phyloP scores from a whole-genome alignment of 768 basidiomycete genomes.

The Termitomyces sp. region DNA sequence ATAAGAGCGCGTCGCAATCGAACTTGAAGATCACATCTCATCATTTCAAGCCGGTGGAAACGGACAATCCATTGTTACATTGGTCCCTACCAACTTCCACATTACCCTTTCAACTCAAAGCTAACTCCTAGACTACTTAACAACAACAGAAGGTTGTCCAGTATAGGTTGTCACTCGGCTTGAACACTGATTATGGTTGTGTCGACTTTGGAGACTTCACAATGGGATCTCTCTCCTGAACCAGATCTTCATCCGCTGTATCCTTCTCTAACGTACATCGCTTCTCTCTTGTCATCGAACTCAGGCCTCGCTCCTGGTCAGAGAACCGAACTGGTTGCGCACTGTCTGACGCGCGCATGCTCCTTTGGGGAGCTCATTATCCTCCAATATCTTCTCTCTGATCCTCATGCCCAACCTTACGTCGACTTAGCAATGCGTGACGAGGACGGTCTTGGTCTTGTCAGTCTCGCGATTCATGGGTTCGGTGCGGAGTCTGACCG shows the following conservation, averaged over 20 bases:
- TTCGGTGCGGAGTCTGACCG: conserved; percentile 80
- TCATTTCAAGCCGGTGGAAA: background rate
- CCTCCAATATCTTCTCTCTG: conserved; percentile 67
- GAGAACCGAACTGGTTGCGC: conserved; percentile 65
- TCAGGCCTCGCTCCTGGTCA: conserved; percentile 68
- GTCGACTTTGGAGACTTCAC: conserved; percentile 19
- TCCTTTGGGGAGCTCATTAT: conserved; percentile 73
- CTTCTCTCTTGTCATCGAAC: conserved; percentile 58
- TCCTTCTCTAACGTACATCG: conserved; percentile 61
- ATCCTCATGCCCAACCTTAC: conserved; percentile 60
- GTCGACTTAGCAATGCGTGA: conserved; percentile 71
- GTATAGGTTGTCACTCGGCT: background rate
- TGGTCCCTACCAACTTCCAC: background rate
- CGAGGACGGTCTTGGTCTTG: conserved; percentile 81
- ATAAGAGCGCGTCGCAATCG: background rate
- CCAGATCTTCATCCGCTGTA: conserved; percentile 80
- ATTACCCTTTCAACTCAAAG: background rate
- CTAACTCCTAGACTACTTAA: background rate
- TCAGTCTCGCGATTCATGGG: conserved; percentile 76
- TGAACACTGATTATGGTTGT: background rate
- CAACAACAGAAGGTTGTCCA: background rate
- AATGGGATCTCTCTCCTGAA: conserved; percentile 62
- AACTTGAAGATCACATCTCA: background rate
- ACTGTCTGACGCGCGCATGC: conserved; percentile 73
- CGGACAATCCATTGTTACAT: conserved; percentile 5